Evolutionary conservation across 2,329 filamentous ascomycete genomes (phyloP), one percentile per base, ranked within the genome.

Genomic region (Lachnellula hyalina): DNA sequence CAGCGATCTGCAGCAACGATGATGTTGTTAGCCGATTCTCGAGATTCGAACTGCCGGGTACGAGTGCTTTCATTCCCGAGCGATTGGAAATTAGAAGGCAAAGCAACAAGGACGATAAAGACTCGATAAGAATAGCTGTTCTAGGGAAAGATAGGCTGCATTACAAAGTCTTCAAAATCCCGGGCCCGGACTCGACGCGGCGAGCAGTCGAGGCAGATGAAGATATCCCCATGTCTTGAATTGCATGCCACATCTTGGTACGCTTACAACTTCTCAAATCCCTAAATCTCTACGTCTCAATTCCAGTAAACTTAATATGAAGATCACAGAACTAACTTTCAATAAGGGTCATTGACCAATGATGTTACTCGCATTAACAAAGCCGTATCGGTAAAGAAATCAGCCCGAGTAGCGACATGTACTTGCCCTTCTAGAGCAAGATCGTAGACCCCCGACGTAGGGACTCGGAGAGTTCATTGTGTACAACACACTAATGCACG

Each of bases 131-230:
- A 47, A 49, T 69, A 7, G 52, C 67, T 34, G 28, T 69, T 28
- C 51, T 68, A 7, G 55, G 58, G 21, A 60, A 64, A 56, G 63
- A 66, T 36, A 56, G 51, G 23, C 19, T 63, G 41, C 61, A 64
- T 21, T 69, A 68, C 44, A 65, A 64, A 47, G 61, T 69, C 25
- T 60, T 67, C 19, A 64, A 56, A 25, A 56, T 63, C 21, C 28
- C 40, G 5, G 42, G 25, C 25, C 14, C 48, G 1, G 9, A n/a
- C 34, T 15, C 47, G 17, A 11, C 45, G 5, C 47, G 15, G 17
- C 36, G 19, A 23, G 38, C 48, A 14, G 38, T 19, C n/a, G 35
- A 49, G 2, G 21, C 11, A 9, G 60, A 61, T 52, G 55, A 61
- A 15, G 63, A 67, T 52, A 52, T 61, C 5, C 50, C 59, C 2